A percentile compares a stretch with the other conserved stretches of the same genome.
Evolutionary conservation across 257 asterid species (phyloP).

Genomic region (Oldenlandia corymbosa): DNA sequence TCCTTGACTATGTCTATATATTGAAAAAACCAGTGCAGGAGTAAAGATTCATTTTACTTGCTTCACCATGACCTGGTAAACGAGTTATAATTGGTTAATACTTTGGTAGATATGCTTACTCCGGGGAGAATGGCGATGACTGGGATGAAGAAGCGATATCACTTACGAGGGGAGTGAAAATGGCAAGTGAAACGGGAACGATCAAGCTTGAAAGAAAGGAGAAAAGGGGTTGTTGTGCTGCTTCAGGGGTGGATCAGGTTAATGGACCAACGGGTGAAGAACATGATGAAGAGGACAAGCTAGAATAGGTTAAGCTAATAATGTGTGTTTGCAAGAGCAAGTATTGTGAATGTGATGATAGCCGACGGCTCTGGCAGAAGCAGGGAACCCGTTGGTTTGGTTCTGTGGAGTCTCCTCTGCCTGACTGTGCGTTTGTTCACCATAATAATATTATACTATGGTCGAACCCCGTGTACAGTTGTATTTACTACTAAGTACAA

Average conservation of each 20-base stretch:
- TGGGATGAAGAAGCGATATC: constrained; percentile 35
- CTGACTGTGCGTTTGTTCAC: no score
- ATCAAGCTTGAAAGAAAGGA: constrained; percentile 36
- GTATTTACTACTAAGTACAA: no score
- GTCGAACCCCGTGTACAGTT: no score
- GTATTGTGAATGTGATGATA: no score
- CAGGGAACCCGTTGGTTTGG: no score
- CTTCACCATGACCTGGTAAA: not conserved
- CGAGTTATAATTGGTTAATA: not conserved
- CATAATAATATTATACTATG: no score
- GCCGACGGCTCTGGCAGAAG: no score
- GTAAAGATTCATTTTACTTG: not conserved
- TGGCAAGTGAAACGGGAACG: constrained; percentile 22
- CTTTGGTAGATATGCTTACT: constrained; percentile 28
- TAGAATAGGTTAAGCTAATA: constrained; percentile 17
- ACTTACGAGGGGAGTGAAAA: constrained; percentile 30
- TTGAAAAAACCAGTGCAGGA: no score
- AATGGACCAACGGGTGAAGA: constrained; percentile 23
- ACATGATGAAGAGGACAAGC: constrained; percentile 32
- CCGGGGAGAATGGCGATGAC: constrained; percentile 29
- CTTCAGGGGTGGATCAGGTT: constrained; percentile 16
- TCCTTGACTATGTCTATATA: no score
- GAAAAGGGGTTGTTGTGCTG: constrained; percentile 21
- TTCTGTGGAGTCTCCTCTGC: no score
- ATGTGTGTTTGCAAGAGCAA: no score